Base-by-base conservation (phyloP, 2,329 filamentous ascomycete genomes). In the Verticillium alfalfae region DNA sequence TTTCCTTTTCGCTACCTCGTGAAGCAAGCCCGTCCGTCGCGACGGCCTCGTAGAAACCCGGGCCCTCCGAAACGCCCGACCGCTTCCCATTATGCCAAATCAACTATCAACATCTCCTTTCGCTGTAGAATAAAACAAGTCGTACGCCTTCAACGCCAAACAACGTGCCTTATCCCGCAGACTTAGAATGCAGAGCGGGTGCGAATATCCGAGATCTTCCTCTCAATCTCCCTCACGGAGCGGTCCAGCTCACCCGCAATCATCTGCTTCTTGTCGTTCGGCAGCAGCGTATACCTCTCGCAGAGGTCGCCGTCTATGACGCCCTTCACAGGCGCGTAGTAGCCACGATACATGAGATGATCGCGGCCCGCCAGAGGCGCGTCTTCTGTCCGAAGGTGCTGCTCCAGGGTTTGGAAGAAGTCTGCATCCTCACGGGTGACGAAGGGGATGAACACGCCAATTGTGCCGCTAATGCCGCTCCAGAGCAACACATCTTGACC, bases 281-380 rank as follows among this genome's bases (percentile, higher is more conserved):
- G 84, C 64, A 99, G 81, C 63, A 95, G 78, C 62, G 92, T 86
- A 76, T 92, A 99, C 67, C 93, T 86, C 81, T 99, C 95, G 70
- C 95, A 97, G 49, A 99, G 80, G 77, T 99, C 95, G 34, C 95
- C 95, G 75, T 99, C 95, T 69, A 99, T 97, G 34, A 96, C 88
- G 9, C 93, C 93, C 82, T 99, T 99, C 52, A 96, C 92, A 0
- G 95, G 96, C 7, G 92, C 92, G 74, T 98, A 99, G 77, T 98
- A 99, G 66, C 93, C 88, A 65, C 96, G 85, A 75, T 96, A 99
- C 70, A 97, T 96, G 56, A 99, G 81, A 75, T 99, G 95, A 74
- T 99, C 96, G 66, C 96, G 85, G 52, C 95, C 96, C 22, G 92
- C 91, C 56, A 99, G 79, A 8, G 94, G 94, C 39, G 93, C 84